These are phyloP conservation scores for Solanum chiquidenum DNA, from an alignment of 257 asterid species.

Conservation along the genomic window DNA sequence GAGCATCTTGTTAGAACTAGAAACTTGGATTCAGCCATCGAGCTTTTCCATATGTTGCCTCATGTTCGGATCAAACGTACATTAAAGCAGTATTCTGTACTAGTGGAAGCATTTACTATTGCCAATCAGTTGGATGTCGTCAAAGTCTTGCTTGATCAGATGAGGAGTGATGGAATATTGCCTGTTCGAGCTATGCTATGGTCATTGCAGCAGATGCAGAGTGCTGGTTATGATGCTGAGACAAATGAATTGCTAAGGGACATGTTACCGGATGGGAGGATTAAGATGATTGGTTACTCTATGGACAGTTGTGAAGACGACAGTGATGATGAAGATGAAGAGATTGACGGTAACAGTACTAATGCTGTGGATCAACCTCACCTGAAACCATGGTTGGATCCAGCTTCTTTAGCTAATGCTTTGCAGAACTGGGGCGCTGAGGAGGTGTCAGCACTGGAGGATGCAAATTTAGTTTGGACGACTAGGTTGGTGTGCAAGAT, in stretches of 20 bases:
- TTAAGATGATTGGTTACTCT: slow-evolving; percentile 42
- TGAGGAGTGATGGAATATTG: slow-evolving; percentile 74
- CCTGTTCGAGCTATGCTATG: slow-evolving; percentile 70
- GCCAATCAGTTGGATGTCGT: slow-evolving; percentile 35
- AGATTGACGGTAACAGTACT: slow-evolving; percentile 8
- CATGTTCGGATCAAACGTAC: slow-evolving; percentile 70
- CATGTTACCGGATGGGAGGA: slow-evolving; percentile 70
- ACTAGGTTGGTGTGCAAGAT: slow-evolving; percentile 76
- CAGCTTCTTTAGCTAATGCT: slow-evolving; percentile 75
- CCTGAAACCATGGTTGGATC: slow-evolving; percentile 90
- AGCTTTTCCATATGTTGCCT: slow-evolving; percentile 56
- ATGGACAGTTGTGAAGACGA: slow-evolving; percentile 33
- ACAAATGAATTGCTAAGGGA: slow-evolving; percentile 40
- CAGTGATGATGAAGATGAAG: slow-evolving; percentile 40
- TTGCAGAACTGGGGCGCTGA: slow-evolving; percentile 52
- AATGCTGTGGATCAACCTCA: slow-evolving; percentile 24
- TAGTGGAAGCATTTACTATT: slow-evolving; percentile 52
- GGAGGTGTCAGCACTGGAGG: slow-evolving; percentile 52
- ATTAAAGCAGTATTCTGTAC: slow-evolving; percentile 48
- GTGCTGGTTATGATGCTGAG: slow-evolving; percentile 55
- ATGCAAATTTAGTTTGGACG: slow-evolving; percentile 71
- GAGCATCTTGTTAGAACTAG: slow-evolving; percentile 56
- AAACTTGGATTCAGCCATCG: slow-evolving; percentile 51
- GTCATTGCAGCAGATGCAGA: slow-evolving; percentile 54
- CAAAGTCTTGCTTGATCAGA: slow-evolving; percentile 61